phyloP scores from a whole-genome alignment of 257 asterid genomes.

The Thymus quinquecostatus region DNA sequence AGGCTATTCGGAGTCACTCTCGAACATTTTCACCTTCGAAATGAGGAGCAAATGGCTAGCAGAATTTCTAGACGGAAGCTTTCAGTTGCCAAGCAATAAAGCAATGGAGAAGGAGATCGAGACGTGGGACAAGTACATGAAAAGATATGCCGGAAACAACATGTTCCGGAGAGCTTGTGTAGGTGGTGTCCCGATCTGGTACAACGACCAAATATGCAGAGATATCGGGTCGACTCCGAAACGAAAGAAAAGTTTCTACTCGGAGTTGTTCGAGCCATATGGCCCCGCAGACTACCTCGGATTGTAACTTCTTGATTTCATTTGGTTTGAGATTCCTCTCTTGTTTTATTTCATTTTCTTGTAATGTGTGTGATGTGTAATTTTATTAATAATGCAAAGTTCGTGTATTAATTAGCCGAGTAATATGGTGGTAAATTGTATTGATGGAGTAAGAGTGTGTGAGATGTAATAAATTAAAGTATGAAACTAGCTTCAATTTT shows the following conservation, averaged over 20 bases:
- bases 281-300: constrained; percentile 34
- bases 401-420: background rate
- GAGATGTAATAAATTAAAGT: background rate
- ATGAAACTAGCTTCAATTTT: no score
- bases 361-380: background rate
- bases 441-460: background rate
- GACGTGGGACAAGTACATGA: constrained; percentile 51
- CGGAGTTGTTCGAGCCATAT: constrained; percentile 56
- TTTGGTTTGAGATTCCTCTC: background rate
- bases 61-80: constrained; percentile 32
- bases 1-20: constrained; percentile 61
- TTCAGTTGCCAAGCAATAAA: constrained; percentile 43
- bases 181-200: constrained; percentile 54
- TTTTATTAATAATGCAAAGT: background rate
- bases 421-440: background rate
- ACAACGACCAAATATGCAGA: constrained; percentile 63
- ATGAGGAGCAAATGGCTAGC: constrained; percentile 52
- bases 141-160: constrained; percentile 39
- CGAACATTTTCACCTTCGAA: constrained; percentile 49
- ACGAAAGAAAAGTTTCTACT: constrained; percentile 57
- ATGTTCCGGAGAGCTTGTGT: constrained; percentile 46
- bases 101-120: constrained; percentile 49
- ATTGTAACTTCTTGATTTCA: background rate
- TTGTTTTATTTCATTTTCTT: background rate
- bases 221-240: constrained; percentile 62